These are phyloP conservation scores for Cardiospermum halicacabum DNA, from an alignment of 345 rosid genomes.

Conservation along the genomic window DNA sequence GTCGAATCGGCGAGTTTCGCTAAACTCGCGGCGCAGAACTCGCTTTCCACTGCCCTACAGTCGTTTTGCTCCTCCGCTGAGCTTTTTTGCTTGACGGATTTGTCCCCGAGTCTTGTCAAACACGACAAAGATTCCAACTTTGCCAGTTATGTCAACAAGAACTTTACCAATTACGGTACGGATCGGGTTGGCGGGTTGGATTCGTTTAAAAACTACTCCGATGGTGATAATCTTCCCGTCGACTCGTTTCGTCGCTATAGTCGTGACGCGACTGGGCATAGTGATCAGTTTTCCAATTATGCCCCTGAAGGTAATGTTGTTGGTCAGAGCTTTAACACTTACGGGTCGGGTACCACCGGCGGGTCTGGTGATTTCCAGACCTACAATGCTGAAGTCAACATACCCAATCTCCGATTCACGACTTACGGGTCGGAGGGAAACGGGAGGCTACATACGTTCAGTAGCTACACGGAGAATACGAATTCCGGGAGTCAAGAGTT, in stretches of 20 bases:
- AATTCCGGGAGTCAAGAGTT: conserved; percentile 67
- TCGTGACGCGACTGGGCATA: conserved; percentile 34
- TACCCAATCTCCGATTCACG: conserved; percentile 55
- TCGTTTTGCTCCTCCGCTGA: conserved; percentile 78
- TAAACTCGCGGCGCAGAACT: conserved; percentile 60
- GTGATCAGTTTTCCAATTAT: conserved; percentile 39
- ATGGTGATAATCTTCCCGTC: conserved; percentile 24
- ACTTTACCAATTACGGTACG: conserved; percentile 79
- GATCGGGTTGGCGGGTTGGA: conserved; percentile 41
- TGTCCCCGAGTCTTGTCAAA: conserved; percentile 34
- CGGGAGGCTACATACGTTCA: conserved; percentile 48
- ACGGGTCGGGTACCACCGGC: conserved; percentile 56
- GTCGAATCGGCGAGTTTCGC: conserved; percentile 59
- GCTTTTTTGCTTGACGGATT: conserved; percentile 80
- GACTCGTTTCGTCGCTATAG: conserved; percentile 66
- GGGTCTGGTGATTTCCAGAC: conserved; percentile 55
- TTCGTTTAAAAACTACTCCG: conserved; percentile 51
- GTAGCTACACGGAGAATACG: conserved; percentile 37
- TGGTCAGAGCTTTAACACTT: conserved; percentile 72
- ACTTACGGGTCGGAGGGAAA: conserved; percentile 51
- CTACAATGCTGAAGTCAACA: conserved; percentile 52
- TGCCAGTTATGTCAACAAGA: conserved; percentile 42
- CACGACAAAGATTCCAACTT: conserved; percentile 50
- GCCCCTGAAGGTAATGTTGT: conserved; percentile 44
- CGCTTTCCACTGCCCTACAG: conserved; percentile 52